Evolutionary conservation across 75 land plant species (phyloP), one percentile per base, ranked within the genome.

Genomic region (Sequoia sempervirens): DNA sequence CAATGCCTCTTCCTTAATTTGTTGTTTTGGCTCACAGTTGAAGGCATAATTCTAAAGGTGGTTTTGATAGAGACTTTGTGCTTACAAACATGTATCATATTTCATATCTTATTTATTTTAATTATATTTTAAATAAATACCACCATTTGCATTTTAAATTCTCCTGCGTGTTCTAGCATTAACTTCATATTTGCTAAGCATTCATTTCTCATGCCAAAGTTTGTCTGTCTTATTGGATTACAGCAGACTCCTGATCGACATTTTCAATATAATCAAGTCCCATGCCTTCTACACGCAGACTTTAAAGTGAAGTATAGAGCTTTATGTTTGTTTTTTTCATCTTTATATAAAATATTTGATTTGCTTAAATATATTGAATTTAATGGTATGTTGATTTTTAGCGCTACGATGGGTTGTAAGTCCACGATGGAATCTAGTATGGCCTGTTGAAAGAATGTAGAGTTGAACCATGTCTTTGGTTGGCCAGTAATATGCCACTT

Each of bases 1-100:
- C 98, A 7, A 83, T 96, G 83, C 94, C 89, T 26, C 87, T 95
- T 74, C 97, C 97, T 41, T 95, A 85, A 88, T 83, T 38, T 40
- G 56, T 84, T 79, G 47, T 18, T 40, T 32, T 79, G n/a, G 30
- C 32, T 32, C 17, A 37, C 43, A 40, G 40, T 26, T 79, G 28
- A 50, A 40, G 28, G n/a, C 47, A 43, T 79, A 36, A 40, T 79
- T 43, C 80, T 79, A 28, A 61, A 61, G 7, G 66, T 3, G 36
- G n/a, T 26, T 68, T 68, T 66, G 30, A 26, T 11, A 12, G 13
- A 30, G 73, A 10, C 13, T 70, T 12, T 70, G 34, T 70, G 15
- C 73, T 70, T 30, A 32, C 36, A 70, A 70, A 32, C 32, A 32
- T 30, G 73, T 70, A 70, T 70, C 15, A 70, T 70, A 70, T 70